Evolutionary conservation across 192 early-diverging fungal genomes (phyloP), one percentile per base, ranked within the genome.

Genomic region (Mortierella antarctica): DNA sequence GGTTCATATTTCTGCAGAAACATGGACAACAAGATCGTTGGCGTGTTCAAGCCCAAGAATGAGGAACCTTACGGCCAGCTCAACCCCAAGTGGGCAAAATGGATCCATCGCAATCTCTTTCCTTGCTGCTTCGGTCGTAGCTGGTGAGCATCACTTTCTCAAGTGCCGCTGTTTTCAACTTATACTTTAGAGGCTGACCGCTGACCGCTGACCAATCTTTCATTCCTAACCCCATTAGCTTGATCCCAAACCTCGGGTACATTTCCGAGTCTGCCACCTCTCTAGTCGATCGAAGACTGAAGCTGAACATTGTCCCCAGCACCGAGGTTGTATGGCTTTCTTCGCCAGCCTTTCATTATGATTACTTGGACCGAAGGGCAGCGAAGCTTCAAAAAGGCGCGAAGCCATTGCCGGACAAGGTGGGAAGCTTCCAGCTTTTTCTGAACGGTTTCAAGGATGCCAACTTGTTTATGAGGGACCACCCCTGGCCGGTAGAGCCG

Each of bases 1-100:
- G 96, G 96, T n/a, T 94, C 92, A 2, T 97, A 97, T 65, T 97
- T 97, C 82, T 95, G 94, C 82, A 83, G 88, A 31, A 91, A 96
- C 75, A 66, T 79, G n/a, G 80, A 89, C 1, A 90, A 91, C 14
- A 89, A 90, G 58, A 93, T 93, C 65, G 91, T 97, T 6, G 95
- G 93, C 7, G 95, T 97, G 0, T 97, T 96, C 80, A 97, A 97
- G 70, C 96, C 88, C 66, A 94, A 90, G 85, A 93, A 90, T 74
- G 94, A 87, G 78, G 90, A 91, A 55, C 90, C 89, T 7, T 92
- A 91, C 61, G 89, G 91, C 9, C 82, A 85, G 5, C 65, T 92
- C 41, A 93, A 92, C 71, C 89, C 90, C 4, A 96, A 97, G 82
- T 97, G 95, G 95, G 90, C 92, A 3, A 97, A 97, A 74, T 97